phyloP scores from a whole-genome alignment of 345 rosid species.

The Brassica rapa region DNA sequence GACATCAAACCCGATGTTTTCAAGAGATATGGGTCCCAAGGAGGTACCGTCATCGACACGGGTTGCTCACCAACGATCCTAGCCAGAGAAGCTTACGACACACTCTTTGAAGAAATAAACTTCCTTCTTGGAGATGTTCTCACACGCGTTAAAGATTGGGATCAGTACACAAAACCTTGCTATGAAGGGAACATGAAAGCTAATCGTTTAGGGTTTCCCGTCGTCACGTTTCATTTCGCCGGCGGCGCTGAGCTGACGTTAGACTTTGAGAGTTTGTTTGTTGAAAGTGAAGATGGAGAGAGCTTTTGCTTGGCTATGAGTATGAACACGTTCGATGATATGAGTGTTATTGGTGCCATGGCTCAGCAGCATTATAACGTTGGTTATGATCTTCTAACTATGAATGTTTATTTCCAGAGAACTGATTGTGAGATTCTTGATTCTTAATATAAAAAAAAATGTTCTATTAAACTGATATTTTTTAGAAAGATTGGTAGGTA shows the following conservation, averaged over 20 bases:
- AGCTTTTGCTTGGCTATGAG: slow-evolving; percentile 54
- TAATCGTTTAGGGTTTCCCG: slow-evolving; percentile 51
- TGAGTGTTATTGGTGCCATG: slow-evolving; percentile 45
- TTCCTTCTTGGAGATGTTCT: slow-evolving; percentile 16
- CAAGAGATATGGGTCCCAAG: slow-evolving; percentile 25
- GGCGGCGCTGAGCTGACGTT: slow-evolving; percentile 56
- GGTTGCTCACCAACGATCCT: slow-evolving; percentile 37
- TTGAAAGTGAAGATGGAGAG: slow-evolving; percentile 37
- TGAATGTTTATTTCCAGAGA: slow-evolving; percentile 36
- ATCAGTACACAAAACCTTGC: slow-evolving; percentile 38
- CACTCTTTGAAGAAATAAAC: slow-evolving; percentile 31
- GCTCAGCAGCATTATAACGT: slow-evolving; percentile 40
- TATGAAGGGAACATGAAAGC: slow-evolving; percentile 39
- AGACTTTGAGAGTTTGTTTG: slow-evolving; percentile 50
- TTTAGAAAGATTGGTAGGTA: neutral
- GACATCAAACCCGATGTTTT: slow-evolving; percentile 27
- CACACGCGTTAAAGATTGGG: slow-evolving; percentile 26
- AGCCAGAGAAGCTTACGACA: slow-evolving; percentile 31
- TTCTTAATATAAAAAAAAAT: slow-evolving; percentile 3
- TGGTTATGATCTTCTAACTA: slow-evolving; percentile 36
- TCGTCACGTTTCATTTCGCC: slow-evolving; percentile 48
- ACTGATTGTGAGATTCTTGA: slow-evolving; percentile 34
- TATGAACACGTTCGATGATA: slow-evolving; percentile 33
- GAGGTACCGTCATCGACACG: slow-evolving; percentile 41
- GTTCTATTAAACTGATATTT: neutral